Conservation (phyloP, 257 asterid species). For the Gentiana dahurica region DNA sequence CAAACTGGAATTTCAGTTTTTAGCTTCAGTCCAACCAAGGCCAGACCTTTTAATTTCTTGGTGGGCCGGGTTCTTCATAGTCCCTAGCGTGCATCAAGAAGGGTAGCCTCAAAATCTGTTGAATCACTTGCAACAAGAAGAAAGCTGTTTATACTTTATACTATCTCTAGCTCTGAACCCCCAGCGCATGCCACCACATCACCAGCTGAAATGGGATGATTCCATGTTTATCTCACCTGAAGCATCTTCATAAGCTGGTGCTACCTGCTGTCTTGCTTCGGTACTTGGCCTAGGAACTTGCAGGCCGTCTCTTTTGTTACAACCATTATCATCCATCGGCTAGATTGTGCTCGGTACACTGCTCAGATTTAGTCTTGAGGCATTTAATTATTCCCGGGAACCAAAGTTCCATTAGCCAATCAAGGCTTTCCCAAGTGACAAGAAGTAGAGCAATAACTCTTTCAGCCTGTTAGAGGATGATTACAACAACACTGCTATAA, state of each 20-base stretch:
- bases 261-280: conserved; percentile 12
- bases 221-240: conserved; percentile 54
- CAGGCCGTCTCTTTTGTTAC: conserved; percentile 3
- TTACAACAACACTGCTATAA: no score
- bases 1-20: conserved; percentile 19
- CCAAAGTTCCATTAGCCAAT: no score
- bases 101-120: conserved; percentile 77
- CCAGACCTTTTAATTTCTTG: conserved; percentile 55
- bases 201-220: conserved; percentile 47
- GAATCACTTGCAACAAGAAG: conserved; percentile 87
- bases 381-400: conserved; percentile 1
- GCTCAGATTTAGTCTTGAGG: conserved; percentile 13
- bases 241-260: neutral
- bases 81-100: conserved; percentile 59
- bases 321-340: conserved; percentile 10
- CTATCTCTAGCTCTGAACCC: conserved; percentile 87
- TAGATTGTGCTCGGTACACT: conserved; percentile 1
- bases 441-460: no score
- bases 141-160: conserved; percentile 33
- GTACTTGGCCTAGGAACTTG: conserved; percentile 10
- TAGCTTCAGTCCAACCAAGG: conserved; percentile 63
- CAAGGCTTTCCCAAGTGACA: no score
- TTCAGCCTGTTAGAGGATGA: no score
- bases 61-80: conserved; percentile 42
- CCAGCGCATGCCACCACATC: conserved; percentile 64